A percentile compares a stretch with the other conserved stretches of the same genome.
These are phyloP conservation scores for Zea mays DNA, from an alignment of 176 grass and related monocot genomes.

Conservation along the genomic window DNA sequence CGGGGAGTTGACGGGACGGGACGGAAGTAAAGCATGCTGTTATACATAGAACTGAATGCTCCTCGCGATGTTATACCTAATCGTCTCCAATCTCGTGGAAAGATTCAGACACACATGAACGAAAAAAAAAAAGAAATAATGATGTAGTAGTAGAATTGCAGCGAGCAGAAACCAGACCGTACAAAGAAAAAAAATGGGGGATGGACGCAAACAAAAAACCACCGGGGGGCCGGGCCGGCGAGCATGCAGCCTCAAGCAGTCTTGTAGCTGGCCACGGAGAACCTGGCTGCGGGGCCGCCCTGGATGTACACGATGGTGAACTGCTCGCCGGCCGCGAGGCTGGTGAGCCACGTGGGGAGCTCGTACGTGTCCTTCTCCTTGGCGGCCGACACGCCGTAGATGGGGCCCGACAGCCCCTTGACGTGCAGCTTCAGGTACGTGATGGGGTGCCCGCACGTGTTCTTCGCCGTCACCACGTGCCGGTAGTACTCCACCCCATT, in stretches of 20 bases:
- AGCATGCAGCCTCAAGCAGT: slow-evolving; percentile 15
- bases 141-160: not conserved
- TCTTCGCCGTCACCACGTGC: slow-evolving; percentile 16
- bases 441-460: slow-evolving; percentile 58
- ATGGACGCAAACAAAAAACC: not conserved
- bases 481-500: slow-evolving; percentile 51
- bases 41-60: not conserved
- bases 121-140: not conserved
- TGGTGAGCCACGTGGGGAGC: slow-evolving; percentile 54
- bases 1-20: no score
- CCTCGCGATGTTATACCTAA: not conserved
- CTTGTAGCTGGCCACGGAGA: slow-evolving; percentile 54
- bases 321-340: slow-evolving; percentile 40
- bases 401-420: slow-evolving; percentile 42
- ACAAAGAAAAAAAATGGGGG: not conserved
- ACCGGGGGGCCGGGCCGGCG: not conserved
- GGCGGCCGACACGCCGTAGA: slow-evolving; percentile 58
- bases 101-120: not conserved
- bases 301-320: slow-evolving; percentile 75
- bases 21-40: no score
- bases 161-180: not conserved
- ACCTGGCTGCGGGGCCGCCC: slow-evolving; percentile 58
- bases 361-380: slow-evolving; percentile 50
- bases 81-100: not conserved
- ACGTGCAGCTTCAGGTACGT: slow-evolving; percentile 67